Evolutionary conservation across 2,329 filamentous ascomycete genomes (phyloP), one percentile per base, ranked within the genome.

Genomic region (Pseudogymnoascus sp.): DNA sequence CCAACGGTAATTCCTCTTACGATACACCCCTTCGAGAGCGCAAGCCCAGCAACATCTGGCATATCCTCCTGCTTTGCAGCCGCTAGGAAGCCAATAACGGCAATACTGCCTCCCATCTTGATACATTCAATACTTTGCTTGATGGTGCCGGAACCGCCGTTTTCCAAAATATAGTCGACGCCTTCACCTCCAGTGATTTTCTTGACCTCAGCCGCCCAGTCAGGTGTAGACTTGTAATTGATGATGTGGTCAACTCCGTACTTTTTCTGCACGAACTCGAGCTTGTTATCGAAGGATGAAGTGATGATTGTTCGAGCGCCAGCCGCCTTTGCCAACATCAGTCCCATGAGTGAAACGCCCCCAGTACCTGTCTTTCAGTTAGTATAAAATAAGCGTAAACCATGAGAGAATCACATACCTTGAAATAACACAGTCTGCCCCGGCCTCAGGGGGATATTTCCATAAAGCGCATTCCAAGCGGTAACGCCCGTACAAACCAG

Each of bases 101-200:
- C 72, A 41, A 83, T 76, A 25, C 78, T 66, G 0, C 81, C 82
- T 1, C 79, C 80, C 33, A 71, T 73, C 0, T 76, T 74, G 2
- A 79, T 73, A 16, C 75, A 75, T 8, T 77, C 72, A 35, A 88
- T 73, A 2, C 78, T 81, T 69, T 87, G 79, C 3, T 75, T 69
- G 65, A 89, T 78, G 0, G 86, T 88, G n/a, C 77, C 79, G 0
- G 83, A 77, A 0, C 87, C 87, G 11, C 84, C 87, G n/a, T 89
- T 81, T 68, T 90, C 88, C 40, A 88, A 69, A 40, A 90, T 75
- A 64, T 86, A 78, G 67, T 89, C 81, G 6, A 88, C 82, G 11
- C 88, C 88, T 1, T 68, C 69, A 1, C 77, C 77, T 0, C 75
- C 72, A 0, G 77, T 79, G 0, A 82, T 77, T 0, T 79, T 81